Percentiles rank a stretch among this genome's conserved stretches.
These are phyloP conservation scores for Amanita exitialis DNA, from an alignment of 768 basidiomycete species.

Conservation along the genomic window DNA sequence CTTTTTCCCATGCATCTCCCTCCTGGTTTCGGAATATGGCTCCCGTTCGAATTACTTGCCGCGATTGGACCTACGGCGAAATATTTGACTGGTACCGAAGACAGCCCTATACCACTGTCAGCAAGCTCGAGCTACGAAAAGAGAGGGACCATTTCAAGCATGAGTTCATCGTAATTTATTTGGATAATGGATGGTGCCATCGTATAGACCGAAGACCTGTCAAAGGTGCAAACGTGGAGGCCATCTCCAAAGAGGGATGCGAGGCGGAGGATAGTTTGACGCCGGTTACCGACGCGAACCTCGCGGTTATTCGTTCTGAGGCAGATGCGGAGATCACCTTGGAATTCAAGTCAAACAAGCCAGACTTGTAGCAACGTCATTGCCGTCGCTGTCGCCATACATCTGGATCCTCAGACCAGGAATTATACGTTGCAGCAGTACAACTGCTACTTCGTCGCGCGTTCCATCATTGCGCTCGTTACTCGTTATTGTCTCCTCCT, in stretches of 20 bases:
- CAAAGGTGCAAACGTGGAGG: neutral
- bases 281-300: neutral
- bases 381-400: neutral
- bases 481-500: neutral
- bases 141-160: neutral
- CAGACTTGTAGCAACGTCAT: neutral
- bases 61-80: neutral
- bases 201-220: neutral
- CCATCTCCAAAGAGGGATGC: neutral
- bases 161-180: neutral
- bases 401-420: neutral
- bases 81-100: slow-evolving; percentile 14
- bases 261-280: neutral
- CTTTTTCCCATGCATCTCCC: too few relatives aligned
- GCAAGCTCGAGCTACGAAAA: neutral
- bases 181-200: neutral
- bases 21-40: too few relatives aligned
- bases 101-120: neutral
- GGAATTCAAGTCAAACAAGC: neutral
- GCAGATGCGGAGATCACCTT: too few relatives aligned
- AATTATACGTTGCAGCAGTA: neutral
- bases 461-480: neutral
- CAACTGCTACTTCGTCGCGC: slow-evolving; percentile 1
- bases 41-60: too few relatives aligned
- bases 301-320: too few relatives aligned